Evolutionary conservation across 768 basidiomycete species (phyloP), one percentile per base, ranked within the genome.

Genomic region (Botryobasidium botryosum): DNA sequence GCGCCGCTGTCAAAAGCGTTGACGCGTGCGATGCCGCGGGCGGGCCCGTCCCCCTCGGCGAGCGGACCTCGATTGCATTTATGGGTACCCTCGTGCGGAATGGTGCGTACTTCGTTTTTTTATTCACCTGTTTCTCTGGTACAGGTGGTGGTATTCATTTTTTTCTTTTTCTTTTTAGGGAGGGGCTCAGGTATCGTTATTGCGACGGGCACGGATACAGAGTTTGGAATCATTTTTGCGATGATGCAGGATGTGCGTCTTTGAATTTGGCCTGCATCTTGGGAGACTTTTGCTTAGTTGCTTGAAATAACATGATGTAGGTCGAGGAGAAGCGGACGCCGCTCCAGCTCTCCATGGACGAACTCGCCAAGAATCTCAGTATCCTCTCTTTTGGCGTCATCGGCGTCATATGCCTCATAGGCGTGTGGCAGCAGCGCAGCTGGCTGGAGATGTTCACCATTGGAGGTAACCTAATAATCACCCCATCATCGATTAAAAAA

Each of bases 381-480:
- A 64, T 87, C 23, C 57, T 90, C 48, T 94, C 90, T 3, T 96
- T 97, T 52, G 82, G 75, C n/a, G 71, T 96, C 40, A 97, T 97
- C 51, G 91, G 91, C 4, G 59, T 94, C 28, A 97, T 97, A 40
- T 85, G 84, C 60, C 60, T 96, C 43, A 79, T 96, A 50, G 92
- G 91, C 6, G 75, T 91, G 13, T 62, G 78, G 50, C 91, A 96
- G 56, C 66, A 74, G 31, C 69, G 92, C 17, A 72, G 80, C 7
- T 94, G 88, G 91, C 64, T 96, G 8, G 91, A 92, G 38, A 97
- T 96, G 92, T 96, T 97, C 57, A 97, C 91, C 6, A 97, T 97
- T 50, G 91, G 91, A 67, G 90, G 90, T 91, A 18, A 43, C 6
- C n/a, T n/a, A n/a, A n/a, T n/a, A n/a, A n/a, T n/a, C n/a, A n/a